These are phyloP conservation scores for Sclerotinia minor DNA, from an alignment of 2,329 filamentous ascomycete species.

Conservation along the genomic window DNA sequence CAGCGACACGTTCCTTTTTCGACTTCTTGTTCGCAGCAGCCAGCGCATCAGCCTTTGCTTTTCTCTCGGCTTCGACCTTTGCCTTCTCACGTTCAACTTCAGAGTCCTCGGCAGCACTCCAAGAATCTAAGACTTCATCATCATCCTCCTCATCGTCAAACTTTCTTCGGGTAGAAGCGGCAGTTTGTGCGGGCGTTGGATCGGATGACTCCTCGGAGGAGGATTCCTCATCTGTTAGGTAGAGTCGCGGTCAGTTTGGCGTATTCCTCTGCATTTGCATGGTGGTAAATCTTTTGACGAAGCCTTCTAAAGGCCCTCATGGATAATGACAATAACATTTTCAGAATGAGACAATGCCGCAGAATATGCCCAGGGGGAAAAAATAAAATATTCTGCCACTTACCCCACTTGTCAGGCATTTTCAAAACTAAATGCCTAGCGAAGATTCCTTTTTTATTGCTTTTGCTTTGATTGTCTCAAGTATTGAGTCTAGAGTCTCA, in stretches of 20 bases:
- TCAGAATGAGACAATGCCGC: not conserved
- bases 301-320: slow-evolving; percentile 24
- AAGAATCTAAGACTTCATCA: slow-evolving; percentile 84
- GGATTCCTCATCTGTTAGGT: slow-evolving; percentile 41
- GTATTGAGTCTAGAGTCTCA: not conserved
- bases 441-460: not conserved
- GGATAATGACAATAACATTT: not conserved
- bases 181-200: slow-evolving; percentile 46
- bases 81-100: slow-evolving; percentile 96
- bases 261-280: slow-evolving; percentile 25
- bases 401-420: slow-evolving; percentile 43
- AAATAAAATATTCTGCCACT: slow-evolving; percentile 34
- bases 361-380: not conserved
- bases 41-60: slow-evolving; percentile 85
- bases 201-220: slow-evolving; percentile 47
- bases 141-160: slow-evolving; percentile 87
- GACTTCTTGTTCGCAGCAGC: slow-evolving; percentile 89
- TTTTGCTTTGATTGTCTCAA: not conserved
- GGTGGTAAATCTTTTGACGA: slow-evolving; percentile 30
- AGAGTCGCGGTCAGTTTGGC: slow-evolving; percentile 39
- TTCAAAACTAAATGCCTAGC: slow-evolving; percentile 26
- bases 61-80: slow-evolving; percentile 79
- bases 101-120: slow-evolving; percentile 96
- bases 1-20: slow-evolving; percentile 81
- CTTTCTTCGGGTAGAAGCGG: slow-evolving; percentile 51